A percentile compares a stretch with the other conserved stretches of the same genome.
Conservation (phyloP, 1,284 basidiomycete species). For the Marasmius tenuissimus region DNA sequence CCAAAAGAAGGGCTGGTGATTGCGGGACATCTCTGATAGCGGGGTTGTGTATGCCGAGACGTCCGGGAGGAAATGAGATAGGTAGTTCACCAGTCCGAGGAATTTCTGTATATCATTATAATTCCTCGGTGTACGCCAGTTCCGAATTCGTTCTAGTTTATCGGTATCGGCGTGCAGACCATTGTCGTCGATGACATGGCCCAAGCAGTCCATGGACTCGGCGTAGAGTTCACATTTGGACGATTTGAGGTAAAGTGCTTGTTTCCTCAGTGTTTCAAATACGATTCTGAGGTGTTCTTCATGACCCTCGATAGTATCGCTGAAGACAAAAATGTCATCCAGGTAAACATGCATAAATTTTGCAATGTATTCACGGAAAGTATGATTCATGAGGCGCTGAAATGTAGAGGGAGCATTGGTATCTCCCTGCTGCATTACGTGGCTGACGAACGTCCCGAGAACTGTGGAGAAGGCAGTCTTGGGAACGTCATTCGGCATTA, state of each 20-base stretch:
- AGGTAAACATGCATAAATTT: too few relatives aligned
- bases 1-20: conserved; percentile 15
- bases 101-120: conserved; percentile 29
- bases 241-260: too few relatives aligned
- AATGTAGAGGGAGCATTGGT: too few relatives aligned
- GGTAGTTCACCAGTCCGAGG: conserved; percentile 31
- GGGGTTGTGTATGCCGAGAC: conserved; percentile 21
- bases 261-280: too few relatives aligned
- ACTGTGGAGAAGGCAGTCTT: conserved; percentile 20
- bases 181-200: conserved; percentile 19
- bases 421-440: conserved; percentile 34
- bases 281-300: too few relatives aligned
- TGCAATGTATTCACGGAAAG: conserved; percentile 27
- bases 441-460: conserved; percentile 24
- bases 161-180: conserved; percentile 20
- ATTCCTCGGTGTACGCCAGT: conserved; percentile 26
- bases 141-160: conserved; percentile 16
- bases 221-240: conserved; percentile 24
- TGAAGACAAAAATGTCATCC: too few relatives aligned
- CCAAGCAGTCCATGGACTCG: conserved; percentile 17
- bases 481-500: too few relatives aligned
- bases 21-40: conserved; percentile 14
- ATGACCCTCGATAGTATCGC: conserved; percentile 35
- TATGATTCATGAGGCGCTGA: conserved; percentile 20
- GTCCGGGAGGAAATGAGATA: conserved; percentile 27